phyloP scores from a whole-genome alignment of 805 yeast species.

The Peterozyma toletana region DNA sequence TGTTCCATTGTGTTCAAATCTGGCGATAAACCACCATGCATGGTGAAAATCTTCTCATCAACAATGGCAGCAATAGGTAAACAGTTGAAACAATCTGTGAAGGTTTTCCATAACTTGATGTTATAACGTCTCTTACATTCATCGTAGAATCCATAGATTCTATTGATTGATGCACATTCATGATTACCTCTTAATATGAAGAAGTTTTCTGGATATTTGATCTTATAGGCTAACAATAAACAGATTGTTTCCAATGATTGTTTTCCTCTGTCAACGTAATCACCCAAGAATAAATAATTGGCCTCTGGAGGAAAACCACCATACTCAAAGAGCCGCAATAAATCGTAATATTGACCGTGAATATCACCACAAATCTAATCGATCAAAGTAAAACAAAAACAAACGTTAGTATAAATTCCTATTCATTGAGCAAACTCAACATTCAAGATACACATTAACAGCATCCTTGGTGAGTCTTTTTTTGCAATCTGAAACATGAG shows the following conservation, averaged over 20 bases:
- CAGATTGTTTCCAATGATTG: constrained; percentile 96
- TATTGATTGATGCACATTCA: constrained; percentile 51
- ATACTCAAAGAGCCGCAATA: constrained; percentile 90
- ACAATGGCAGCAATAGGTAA: constrained; percentile 58
- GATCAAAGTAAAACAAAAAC: constrained; percentile 2
- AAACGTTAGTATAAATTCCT: constrained; percentile 9
- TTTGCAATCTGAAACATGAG: no score
- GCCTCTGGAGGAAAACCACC: constrained; percentile 99
- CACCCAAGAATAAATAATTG: constrained; percentile 91
- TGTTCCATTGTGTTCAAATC: constrained; percentile 57
- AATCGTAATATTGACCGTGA: constrained; percentile 97
- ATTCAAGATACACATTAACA: constrained; percentile 41
- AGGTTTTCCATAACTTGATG: constrained; percentile 40
- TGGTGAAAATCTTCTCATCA: constrained; percentile 50
- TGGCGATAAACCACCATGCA: constrained; percentile 74
- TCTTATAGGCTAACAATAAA: constrained; percentile 87
- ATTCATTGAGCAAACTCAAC: constrained; percentile 29
- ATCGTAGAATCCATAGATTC: constrained; percentile 54
- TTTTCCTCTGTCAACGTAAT: constrained; percentile 97
- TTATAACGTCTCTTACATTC: constrained; percentile 50
- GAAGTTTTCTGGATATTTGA: constrained; percentile 82
- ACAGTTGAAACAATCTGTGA: constrained; percentile 51
- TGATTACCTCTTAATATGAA: constrained; percentile 56
- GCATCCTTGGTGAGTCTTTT: constrained; percentile 22
- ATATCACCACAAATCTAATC: constrained; percentile 85